Base-by-base conservation (phyloP, 768 basidiomycete genomes). In the Neoboletus subvelutipes region DNA sequence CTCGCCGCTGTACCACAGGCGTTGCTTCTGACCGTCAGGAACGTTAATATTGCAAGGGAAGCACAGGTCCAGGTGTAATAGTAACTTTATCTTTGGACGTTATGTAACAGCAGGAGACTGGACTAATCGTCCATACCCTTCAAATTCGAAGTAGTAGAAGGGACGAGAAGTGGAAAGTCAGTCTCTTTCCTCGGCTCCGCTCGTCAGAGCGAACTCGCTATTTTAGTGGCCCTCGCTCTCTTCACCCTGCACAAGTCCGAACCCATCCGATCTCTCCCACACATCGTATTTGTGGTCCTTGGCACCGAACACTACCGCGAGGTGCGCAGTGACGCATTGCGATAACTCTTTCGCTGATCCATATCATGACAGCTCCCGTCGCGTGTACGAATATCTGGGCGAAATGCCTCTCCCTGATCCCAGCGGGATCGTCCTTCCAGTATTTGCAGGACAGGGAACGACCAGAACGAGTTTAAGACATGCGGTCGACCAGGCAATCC, bases 401-500 rank as follows among this genome's bases (percentile, higher is more conserved):
- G 28, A 49, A 12, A 65, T 64, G 61, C 24, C 39, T 28, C 33
- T 41, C 59, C 52, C 55, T 52, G 45, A 49, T 28, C 13, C 33
- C 0, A 43, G 11, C 10, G 41, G n/a, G 22, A 50, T 72, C 56
- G 13, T 62, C 28, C 62, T 86, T 45, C 84, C 81, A 4, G 67
- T 84, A 18, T 86, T 86, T 61, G 75, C 80, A 43, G 84, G 84
- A 7, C 85, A 86, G 63, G 85, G 82, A 3, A 75, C 78, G 4
- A 49, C 73, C 12, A 67, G 69, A 13, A 58, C 73, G 24, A 73
- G 72, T 46, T 58, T 74, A 28, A 52, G 59, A 17, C 65, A 68
- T 33, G 71, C 73, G 17, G 69, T 69, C 8, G 68, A 73, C 26
- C 77, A 76, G 63, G 78, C 78, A 7, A 53, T 78, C 20, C 67